Conservation (phyloP, 305 asterid species). For the Coffea humblotiana region DNA sequence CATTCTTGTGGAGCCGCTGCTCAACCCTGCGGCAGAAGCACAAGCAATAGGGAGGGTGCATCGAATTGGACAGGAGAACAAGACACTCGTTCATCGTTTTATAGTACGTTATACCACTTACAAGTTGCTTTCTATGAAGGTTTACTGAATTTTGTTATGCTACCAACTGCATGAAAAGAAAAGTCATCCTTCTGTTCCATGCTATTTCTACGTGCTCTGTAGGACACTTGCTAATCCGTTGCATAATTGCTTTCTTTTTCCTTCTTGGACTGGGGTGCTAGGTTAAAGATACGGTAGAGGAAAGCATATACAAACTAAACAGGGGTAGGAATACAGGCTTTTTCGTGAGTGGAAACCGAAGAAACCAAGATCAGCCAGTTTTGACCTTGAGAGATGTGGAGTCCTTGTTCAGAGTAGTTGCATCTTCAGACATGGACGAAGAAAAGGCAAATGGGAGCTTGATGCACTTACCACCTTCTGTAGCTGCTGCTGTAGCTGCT, state of each 20-base stretch:
- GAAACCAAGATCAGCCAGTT: constrained; percentile 88
- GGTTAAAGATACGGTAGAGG: constrained; percentile 95
- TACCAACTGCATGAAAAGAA: neutral
- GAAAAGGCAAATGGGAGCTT: constrained; percentile 44
- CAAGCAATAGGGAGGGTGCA: constrained; percentile 98
- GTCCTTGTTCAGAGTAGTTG: constrained; percentile 69
- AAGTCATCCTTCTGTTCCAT: neutral
- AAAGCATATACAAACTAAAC: constrained; percentile 81
- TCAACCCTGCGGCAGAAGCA: constrained; percentile 98
- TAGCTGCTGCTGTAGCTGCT: constrained; percentile 91
- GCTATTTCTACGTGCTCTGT: neutral
- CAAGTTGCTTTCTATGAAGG: neutral
- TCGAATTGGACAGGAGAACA: constrained; percentile 84
- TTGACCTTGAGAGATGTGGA: constrained; percentile 80
- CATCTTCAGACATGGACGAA: constrained; percentile 29
- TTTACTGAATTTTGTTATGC: no score
- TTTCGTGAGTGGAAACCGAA: constrained; percentile 81
- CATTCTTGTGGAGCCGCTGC: constrained; percentile 88
- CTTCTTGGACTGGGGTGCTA: constrained; percentile 29
- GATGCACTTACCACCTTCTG: constrained; percentile 78
- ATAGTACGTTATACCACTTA: constrained; percentile 48
- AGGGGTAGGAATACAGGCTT: constrained; percentile 66
- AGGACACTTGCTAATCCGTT: neutral
- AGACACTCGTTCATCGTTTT: constrained; percentile 91
- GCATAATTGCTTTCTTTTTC: neutral